These are phyloP conservation scores for Moesziomyces antarcticus DNA, from an alignment of 1,284 basidiomycete species.

Conservation along the genomic window DNA sequence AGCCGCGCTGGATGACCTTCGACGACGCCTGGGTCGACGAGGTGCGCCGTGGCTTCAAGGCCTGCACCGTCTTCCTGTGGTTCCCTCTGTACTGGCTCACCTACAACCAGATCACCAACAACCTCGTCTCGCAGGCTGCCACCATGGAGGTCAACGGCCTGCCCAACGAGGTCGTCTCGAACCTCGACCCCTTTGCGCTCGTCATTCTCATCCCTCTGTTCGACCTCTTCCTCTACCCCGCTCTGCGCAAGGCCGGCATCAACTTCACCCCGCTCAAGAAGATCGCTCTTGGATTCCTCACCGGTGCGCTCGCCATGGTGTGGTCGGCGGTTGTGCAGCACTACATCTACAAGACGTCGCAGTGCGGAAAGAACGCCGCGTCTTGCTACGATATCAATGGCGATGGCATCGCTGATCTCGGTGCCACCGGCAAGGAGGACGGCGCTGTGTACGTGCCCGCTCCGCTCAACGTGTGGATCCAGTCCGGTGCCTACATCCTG, in stretches of 20 bases:
- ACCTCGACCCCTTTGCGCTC: constrained; percentile 77
- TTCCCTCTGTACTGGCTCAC: constrained; percentile 72
- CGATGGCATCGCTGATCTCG: constrained; percentile 35
- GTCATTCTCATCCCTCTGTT: constrained; percentile 70
- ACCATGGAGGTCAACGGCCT: constrained; percentile 74
- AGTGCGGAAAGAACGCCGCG: constrained; percentile 70
- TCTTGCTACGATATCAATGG: constrained; percentile 59
- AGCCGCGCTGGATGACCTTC: constrained; percentile 70
- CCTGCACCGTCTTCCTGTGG: constrained; percentile 84
- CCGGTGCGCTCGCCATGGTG: constrained; percentile 72
- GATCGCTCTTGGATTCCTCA: constrained; percentile 78
- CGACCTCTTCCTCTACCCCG: constrained; percentile 76
- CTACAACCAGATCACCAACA: constrained; percentile 74
- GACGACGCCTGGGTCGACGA: constrained; percentile 79
- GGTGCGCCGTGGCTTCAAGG: constrained; percentile 82
- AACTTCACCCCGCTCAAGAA: constrained; percentile 74
- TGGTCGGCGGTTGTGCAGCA: constrained; percentile 74
- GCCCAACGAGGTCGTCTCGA: constrained; percentile 83
- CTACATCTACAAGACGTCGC: constrained; percentile 72
- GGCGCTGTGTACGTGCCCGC: constrained; percentile 32
- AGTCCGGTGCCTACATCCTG: constrained; percentile 70
- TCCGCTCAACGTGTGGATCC: constrained; percentile 68
- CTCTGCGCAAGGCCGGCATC: constrained; percentile 75
- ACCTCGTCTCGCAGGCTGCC: constrained; percentile 73
- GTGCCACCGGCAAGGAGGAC: constrained; percentile 23